Base-by-base conservation (phyloP, 768 basidiomycete genomes). In the Coprinellus micaceus region DNA sequence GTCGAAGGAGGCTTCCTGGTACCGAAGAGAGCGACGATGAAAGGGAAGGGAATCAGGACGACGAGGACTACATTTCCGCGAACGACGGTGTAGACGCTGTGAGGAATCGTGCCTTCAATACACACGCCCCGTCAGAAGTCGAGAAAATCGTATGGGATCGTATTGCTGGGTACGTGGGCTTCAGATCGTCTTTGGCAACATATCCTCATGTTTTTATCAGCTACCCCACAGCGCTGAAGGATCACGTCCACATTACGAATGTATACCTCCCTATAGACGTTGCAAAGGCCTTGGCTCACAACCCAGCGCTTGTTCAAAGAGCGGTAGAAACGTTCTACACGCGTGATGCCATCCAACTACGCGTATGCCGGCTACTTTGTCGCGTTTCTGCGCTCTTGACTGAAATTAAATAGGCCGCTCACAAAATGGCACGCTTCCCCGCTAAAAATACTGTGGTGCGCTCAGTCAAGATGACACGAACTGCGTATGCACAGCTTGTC, bases 301-400 rank as follows among this genome's bases (percentile, higher is more conserved):
- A 84, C 58, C 88, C 87, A 0, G 71, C 78, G 2, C 79, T 99
- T 13, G 77, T 95, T 15, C 94, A 98, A 63, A 88, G 86, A 64
- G 90, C 95, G 0, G 81, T 90, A 2, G 94, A 95, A 70, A 82
- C 89, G 3, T 99, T 99, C 69, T 99, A 99, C 69, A 97, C 94
- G 3, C 82, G 97, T 52, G 97, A 98, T 74, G 89, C 91, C 1
- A 76, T 88, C 13, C 94, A 95, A 68, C 75, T 98, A 53, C 85
- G 94, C 37, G 92, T 96, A 70, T 70, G 86, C 40, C 49, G 41
- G 52, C 26, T 29, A 28, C 46, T 46, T 21, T 11, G 22, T 12
- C 43, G 39, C 49, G 33, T 50, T 24, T 19, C 39, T 11, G 21
- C 6, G 22, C 12, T 21, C 49, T 12, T 33, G n/a, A 53, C 39